phyloP scores from a whole-genome alignment of 2,329 filamentous ascomycete genomes.

The Monosporascus sp. region DNA sequence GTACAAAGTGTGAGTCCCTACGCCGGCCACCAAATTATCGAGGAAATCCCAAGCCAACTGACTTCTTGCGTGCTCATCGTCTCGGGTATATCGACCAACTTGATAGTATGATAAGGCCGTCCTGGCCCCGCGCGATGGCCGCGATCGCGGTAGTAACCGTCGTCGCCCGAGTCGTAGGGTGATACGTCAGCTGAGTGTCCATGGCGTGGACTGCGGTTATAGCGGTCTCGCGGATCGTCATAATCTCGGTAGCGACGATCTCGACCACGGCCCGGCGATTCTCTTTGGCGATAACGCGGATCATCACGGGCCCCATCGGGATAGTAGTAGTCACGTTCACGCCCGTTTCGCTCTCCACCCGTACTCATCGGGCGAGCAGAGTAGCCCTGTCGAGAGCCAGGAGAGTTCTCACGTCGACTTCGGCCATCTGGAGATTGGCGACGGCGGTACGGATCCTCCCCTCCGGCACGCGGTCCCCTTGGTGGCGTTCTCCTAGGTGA shows the following conservation, averaged over 20 bases:
- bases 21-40: not conserved
- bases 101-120: conserved; percentile 27
- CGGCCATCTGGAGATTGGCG: conserved; percentile 11
- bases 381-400: conserved; percentile 7
- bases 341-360: conserved; percentile 8
- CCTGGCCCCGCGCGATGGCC: conserved; percentile 20
- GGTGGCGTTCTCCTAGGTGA: conserved; percentile 24
- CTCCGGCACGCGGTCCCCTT: conserved; percentile 17
- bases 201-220: conserved; percentile 18
- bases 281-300: conserved; percentile 11
- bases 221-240: conserved; percentile 13
- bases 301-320: conserved; percentile 6
- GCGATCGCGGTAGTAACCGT: conserved; percentile 19
- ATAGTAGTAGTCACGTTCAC: conserved; percentile 11
- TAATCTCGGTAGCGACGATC: conserved; percentile 17
- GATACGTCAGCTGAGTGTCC: conserved; percentile 18
- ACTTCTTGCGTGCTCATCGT: conserved; percentile 23
- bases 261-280: conserved; percentile 13
- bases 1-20: not conserved
- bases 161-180: conserved; percentile 19
- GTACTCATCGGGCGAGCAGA: conserved; percentile 5
- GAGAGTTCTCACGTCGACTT: conserved; percentile 14
- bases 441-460: conserved; percentile 19
- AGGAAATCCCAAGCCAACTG: not conserved
- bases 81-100: conserved; percentile 27